Percentiles rank a stretch among this genome's conserved stretches.
These are phyloP conservation scores for Penicillium odoratum DNA, from an alignment of 495 filamentous ascomycete species.

Conservation along the genomic window DNA sequence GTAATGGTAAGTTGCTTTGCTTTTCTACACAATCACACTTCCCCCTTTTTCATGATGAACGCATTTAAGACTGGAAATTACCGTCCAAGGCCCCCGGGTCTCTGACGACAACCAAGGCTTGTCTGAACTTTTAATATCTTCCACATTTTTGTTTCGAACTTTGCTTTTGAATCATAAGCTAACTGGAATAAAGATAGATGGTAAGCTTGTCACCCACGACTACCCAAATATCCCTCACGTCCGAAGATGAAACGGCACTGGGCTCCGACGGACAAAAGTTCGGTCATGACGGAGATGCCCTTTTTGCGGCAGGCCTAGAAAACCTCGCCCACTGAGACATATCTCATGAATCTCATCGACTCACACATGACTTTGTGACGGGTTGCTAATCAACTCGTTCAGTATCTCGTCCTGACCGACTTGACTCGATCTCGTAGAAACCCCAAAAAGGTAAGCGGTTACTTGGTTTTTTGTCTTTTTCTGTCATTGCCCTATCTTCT, in stretches of 20 bases:
- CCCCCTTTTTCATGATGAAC: slow-evolving; percentile 60
- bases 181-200: slow-evolving; percentile 31
- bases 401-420: slow-evolving; percentile 11
- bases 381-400: slow-evolving; percentile 35
- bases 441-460: slow-evolving; percentile 19
- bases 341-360: slow-evolving; percentile 19
- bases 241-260: slow-evolving; percentile 99
- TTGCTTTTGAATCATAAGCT: slow-evolving; percentile 19
- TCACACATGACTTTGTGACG: slow-evolving; percentile 22
- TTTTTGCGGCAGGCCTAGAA: slow-evolving; percentile 99
- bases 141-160: slow-evolving; percentile 12
- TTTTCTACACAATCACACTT: slow-evolving; percentile 1
- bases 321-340: slow-evolving; percentile 98
- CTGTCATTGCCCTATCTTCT: slow-evolving; percentile 20
- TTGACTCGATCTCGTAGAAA: slow-evolving; percentile 17
- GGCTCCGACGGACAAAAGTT: slow-evolving; percentile 81
- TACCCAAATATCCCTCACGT: slow-evolving; percentile 14
- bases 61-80: slow-evolving; percentile 94
- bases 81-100: slow-evolving; percentile 82
- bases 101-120: slow-evolving; percentile 87
- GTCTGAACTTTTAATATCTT: slow-evolving; percentile 59
- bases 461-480: slow-evolving; percentile 1
- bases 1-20: slow-evolving; percentile 28
- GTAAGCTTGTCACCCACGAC: slow-evolving; percentile 31
- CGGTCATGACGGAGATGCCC: slow-evolving; percentile 82